Conservation (phyloP, 2,329 filamentous ascomycete species). For the Botrytis medusae region DNA sequence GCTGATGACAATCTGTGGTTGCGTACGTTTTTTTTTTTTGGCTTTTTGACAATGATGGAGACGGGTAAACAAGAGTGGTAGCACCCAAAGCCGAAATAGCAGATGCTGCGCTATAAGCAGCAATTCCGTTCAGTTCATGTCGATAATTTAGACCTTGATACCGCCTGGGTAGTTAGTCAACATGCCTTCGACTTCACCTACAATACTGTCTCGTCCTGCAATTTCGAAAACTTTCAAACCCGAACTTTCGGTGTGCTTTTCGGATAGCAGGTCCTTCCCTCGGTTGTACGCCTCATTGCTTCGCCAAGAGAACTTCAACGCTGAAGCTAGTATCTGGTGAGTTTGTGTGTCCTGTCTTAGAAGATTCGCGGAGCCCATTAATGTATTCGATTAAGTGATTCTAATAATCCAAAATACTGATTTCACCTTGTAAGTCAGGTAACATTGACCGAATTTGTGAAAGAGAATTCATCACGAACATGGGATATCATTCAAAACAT, state of each 20-base stretch:
- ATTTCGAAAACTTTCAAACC: not conserved
- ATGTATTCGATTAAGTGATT: too few relatives aligned
- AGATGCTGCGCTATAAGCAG: not conserved
- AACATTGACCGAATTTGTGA: not conserved
- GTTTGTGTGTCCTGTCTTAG: not conserved
- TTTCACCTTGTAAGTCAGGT: not conserved
- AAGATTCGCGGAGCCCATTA: too few relatives aligned
- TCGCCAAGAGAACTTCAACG: too few relatives aligned
- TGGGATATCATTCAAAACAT: not conserved
- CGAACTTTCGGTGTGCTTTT: not conserved
- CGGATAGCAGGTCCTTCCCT: not conserved
- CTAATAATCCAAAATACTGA: not conserved
- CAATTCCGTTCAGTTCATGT: not conserved
- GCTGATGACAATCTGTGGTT: not conserved
- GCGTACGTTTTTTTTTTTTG: not conserved
- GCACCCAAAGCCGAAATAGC: not conserved
- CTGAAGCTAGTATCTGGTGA: not conserved
- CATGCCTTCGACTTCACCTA: not conserved
- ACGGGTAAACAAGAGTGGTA: not conserved
- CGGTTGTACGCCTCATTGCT: not conserved
- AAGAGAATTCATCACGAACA: not conserved
- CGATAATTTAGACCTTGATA: not conserved
- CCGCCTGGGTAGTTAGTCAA: too few relatives aligned
- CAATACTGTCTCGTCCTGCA: not conserved
- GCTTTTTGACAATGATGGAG: not conserved